Evolutionary conservation across 73 alveolate species (phyloP).

Genomic region (Tetrahymena borealis): DNA sequence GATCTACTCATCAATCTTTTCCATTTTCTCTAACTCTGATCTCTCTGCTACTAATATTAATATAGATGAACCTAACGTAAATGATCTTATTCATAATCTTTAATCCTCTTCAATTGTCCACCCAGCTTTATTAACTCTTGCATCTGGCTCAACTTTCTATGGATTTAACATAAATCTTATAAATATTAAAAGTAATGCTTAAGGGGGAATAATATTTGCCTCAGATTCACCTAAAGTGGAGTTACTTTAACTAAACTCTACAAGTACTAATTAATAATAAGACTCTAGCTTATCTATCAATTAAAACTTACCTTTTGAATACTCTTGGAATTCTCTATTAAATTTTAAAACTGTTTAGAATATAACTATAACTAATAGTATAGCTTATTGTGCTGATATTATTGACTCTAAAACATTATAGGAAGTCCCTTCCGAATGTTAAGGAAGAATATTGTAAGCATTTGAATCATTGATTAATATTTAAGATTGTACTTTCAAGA

Average conservation of each 20-base stretch:
- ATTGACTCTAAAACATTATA: not conserved
- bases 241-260: not conserved
- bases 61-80: not conserved
- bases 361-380: not conserved
- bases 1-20: not conserved
- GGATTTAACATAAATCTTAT: not conserved
- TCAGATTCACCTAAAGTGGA: not conserved
- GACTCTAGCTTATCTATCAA: not conserved
- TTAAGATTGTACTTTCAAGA: not conserved
- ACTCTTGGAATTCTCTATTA: not conserved
- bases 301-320: not conserved
- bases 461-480: not conserved
- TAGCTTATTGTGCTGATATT: not conserved
- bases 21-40: not conserved
- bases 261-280: not conserved
- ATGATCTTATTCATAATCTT: not conserved
- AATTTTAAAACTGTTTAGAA: not conserved
- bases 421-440: not conserved
- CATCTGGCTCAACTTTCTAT: not conserved
- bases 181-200: not conserved
- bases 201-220: not conserved
- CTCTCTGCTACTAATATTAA: not conserved
- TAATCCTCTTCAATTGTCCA: not conserved
- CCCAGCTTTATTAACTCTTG: not conserved
- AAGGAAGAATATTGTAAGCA: not conserved